These are phyloP conservation scores for Cerioporus squamosus DNA, from an alignment of 1,284 basidiomycete species.

Conservation along the genomic window DNA sequence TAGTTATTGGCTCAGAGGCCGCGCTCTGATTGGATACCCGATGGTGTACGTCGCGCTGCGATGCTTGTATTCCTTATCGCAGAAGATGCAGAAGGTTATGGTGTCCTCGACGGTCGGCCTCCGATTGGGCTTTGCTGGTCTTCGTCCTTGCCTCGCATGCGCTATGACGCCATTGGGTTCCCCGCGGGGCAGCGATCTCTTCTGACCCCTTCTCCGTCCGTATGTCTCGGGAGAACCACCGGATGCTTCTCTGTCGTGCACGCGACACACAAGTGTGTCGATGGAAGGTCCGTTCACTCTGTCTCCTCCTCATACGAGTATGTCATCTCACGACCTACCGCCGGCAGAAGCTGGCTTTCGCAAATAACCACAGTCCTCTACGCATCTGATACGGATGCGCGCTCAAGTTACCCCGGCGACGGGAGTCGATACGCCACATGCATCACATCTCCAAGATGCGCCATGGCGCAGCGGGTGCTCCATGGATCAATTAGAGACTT, in stretches of 20 bases:
- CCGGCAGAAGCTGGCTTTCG: neutral
- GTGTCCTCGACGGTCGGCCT: neutral
- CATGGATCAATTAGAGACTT: too few relatives aligned
- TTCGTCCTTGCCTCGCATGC: neutral
- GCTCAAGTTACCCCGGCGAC: too few relatives aligned
- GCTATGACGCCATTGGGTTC: neutral
- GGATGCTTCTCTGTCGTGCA: neutral
- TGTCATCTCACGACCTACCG: neutral
- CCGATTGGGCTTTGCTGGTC: neutral
- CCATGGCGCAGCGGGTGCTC: too few relatives aligned
- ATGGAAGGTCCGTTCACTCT: neutral
- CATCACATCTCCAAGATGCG: too few relatives aligned
- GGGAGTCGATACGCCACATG: too few relatives aligned
- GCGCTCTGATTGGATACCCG: neutral
- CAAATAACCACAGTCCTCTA: too few relatives aligned
- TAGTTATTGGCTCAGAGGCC: neutral
- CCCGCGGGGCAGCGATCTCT: neutral
- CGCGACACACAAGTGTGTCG: neutral
- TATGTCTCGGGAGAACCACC: slow-evolving; percentile 6
- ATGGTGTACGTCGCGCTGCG: too few relatives aligned
- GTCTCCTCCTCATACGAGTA: too few relatives aligned
- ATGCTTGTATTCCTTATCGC: neutral
- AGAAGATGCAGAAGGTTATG: neutral
- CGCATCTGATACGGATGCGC: too few relatives aligned
- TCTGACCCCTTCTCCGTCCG: neutral